Conservation (phyloP, 768 basidiomycete genomes). For the Thelephora aurantiotincta region DNA sequence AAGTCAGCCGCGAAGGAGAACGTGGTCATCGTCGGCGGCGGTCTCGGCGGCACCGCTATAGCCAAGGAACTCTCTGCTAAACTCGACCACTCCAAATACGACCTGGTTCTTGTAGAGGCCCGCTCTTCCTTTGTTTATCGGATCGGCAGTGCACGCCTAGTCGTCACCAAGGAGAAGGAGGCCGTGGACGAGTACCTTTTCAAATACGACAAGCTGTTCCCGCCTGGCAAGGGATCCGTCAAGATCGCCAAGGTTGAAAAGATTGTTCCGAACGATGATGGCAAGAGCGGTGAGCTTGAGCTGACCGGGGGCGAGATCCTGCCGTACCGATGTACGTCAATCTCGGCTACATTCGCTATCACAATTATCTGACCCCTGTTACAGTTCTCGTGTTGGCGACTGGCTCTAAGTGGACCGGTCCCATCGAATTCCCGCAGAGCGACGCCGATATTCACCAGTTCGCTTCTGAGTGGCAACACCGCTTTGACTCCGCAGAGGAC, state of each 20-base stretch:
- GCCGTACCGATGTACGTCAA: slow-evolving; percentile 18
- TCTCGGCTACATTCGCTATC: too few species aligned
- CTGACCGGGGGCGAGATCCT: slow-evolving; percentile 37
- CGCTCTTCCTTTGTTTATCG: slow-evolving; percentile 36
- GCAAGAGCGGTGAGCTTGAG: slow-evolving; percentile 31
- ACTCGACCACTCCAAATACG: slow-evolving; percentile 32
- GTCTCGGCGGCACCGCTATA: slow-evolving; percentile 30
- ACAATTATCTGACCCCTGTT: background rate
- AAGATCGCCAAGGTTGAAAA: slow-evolving; percentile 21
- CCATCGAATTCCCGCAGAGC: slow-evolving; percentile 27
- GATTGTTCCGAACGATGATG: slow-evolving; percentile 17
- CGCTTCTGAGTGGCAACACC: slow-evolving; percentile 16
- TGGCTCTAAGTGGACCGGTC: slow-evolving; percentile 41
- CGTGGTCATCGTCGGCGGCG: slow-evolving; percentile 44
- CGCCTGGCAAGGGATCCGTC: slow-evolving; percentile 28
- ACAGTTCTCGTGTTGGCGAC: slow-evolving; percentile 43
- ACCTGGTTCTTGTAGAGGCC: slow-evolving; percentile 39
- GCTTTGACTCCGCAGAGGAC: slow-evolving; percentile 16
- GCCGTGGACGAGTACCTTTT: slow-evolving; percentile 29
- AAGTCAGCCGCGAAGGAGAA: slow-evolving; percentile 7
- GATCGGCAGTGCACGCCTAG: slow-evolving; percentile 36
- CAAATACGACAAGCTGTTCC: slow-evolving; percentile 35
- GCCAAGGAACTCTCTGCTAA: slow-evolving; percentile 34
- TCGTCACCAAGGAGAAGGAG: slow-evolving; percentile 28
- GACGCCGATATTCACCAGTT: slow-evolving; percentile 10